Base-by-base conservation (phyloP, 768 basidiomycete genomes). In the Termitomyces sp. region DNA sequence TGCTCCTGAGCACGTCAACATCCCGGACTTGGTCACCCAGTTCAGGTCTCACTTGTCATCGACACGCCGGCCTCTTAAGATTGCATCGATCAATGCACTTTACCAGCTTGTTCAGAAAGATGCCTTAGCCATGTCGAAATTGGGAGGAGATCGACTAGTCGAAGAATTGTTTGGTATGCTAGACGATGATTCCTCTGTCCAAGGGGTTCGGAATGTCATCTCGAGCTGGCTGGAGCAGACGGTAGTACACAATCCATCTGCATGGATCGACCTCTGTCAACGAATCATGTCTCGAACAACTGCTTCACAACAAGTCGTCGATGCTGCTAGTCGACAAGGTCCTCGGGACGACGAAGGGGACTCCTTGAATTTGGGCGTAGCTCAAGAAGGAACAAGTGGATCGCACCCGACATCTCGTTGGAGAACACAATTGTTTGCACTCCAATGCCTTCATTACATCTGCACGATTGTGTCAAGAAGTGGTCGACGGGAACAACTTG, bases 181-280 rank as follows among this genome's bases (percentile, higher is more conserved):
- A 42, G 96, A 99, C 64, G 94, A 93, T 61, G 93, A 97, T 65
- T 87, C 94, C 0, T 90, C 87, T 2, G 88, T 98, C 15, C 88
- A 96, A 60, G 97, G 97, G 4, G 94, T 98, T 22, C 79, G 90
- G 30, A 88, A 92, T 58, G 93, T 98, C 55, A 98, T 98, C 62
- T 76, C 82, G 12, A 92, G 89, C 60, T 99, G 97, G 97, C 76
- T 98, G 7, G 84, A 89, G 59, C 97, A 99, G 68, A 98, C 97
- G 0, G 95, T 93, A 1, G 78, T 90, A 19, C 83, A 90, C 54
- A 91, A 94, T 58, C 96, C 97, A 0, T 93, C 90, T 0, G 97
- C 95, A 1, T 99, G 97, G 97, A 97, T 99, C 54, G 94, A 95
- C 65, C 78, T 98, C 1, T 98, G 96, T 64, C 96, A 98, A 68